Evolutionary conservation across 2,329 filamentous ascomycete species (phyloP), one percentile per base, ranked within the genome.

Genomic region (Penicillium sp.): DNA sequence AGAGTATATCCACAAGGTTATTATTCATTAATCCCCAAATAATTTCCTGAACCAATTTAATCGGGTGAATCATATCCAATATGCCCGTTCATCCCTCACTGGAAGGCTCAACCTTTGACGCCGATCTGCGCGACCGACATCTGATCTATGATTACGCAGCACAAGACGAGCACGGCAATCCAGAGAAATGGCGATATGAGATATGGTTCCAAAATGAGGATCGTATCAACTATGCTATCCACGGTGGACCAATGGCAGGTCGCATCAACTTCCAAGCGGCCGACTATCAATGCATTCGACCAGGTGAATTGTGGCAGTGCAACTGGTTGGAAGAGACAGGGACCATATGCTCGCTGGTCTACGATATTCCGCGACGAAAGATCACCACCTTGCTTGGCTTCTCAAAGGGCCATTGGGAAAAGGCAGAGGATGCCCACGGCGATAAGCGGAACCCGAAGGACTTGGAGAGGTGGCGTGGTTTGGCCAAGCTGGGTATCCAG

Each of bases 281-380:
- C 12, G 80, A 78, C 1, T 85, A 82, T 61, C 82, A 85, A 63
- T 85, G 82, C 67, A 78, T 85, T 26, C 76, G 82, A 0, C 78
- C 81, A 0, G 81, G 81, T 1, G 82, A 85, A 65, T 64, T 85
- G 0, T 85, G 82, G 82, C 82, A 85, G 61, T 78, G 80, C 58
- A 85, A 82, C 56, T 85, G 82, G 82, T 76, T 85, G 1, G 82
- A 85, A 55, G 82, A 85, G 68, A 85, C 82, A 0, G 83, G 82
- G 0, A 85, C 82, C 0, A 75, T 85, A 1, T 79, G 78, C 51
- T 83, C 79, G 1, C 66, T 83, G 0, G 81, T 85, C 1, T 85
- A 81, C 59, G 82, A 85, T 55, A 83, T 85, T 37, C 63, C 71
- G 0, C 68, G 75, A 6, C 69, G 74, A 51, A 79, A 69, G 22